Evolutionary conservation across 768 basidiomycete genomes (phyloP).

Genomic region (Candolleomyces aberdarensis): DNA sequence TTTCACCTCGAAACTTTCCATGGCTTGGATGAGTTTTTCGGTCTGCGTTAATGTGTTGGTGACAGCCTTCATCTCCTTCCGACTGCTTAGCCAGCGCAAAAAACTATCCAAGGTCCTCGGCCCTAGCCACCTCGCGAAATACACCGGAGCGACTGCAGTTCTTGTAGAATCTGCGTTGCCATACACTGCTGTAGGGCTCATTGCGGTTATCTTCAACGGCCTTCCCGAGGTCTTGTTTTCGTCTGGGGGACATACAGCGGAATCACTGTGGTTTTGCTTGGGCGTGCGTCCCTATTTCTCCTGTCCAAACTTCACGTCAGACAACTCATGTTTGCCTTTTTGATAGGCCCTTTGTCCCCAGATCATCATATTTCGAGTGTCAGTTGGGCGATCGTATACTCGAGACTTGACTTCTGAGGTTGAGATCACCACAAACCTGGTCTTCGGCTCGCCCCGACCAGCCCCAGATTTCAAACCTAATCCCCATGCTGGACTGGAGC

Average conservation of each 20-base stretch:
- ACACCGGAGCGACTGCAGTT: background rate
- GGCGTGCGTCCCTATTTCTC: background rate
- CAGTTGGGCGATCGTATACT: too few relatives aligned
- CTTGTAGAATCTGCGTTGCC: background rate
- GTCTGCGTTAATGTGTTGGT: background rate
- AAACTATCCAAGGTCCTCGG: background rate
- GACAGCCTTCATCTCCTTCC: background rate
- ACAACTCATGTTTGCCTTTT: background rate
- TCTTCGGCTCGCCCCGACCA: too few relatives aligned
- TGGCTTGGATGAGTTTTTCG: background rate
- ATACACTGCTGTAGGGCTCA: background rate
- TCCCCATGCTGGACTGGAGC: too few relatives aligned
- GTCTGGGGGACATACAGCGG: background rate
- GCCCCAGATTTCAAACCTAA: too few relatives aligned
- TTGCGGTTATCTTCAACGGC: background rate
- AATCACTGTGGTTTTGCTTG: background rate
- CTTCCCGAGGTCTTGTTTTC: background rate
- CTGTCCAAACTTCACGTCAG: background rate
- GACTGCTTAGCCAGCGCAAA: background rate
- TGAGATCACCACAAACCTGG: too few relatives aligned
- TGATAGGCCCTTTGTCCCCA: background rate
- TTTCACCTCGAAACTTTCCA: background rate
- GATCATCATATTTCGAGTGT: background rate
- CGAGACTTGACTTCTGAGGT: too few relatives aligned
- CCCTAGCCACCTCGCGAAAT: background rate